These are phyloP conservation scores for Globisporangium paddicum DNA, from an alignment of 352 stramenopile genomes.

Conservation along the genomic window DNA sequence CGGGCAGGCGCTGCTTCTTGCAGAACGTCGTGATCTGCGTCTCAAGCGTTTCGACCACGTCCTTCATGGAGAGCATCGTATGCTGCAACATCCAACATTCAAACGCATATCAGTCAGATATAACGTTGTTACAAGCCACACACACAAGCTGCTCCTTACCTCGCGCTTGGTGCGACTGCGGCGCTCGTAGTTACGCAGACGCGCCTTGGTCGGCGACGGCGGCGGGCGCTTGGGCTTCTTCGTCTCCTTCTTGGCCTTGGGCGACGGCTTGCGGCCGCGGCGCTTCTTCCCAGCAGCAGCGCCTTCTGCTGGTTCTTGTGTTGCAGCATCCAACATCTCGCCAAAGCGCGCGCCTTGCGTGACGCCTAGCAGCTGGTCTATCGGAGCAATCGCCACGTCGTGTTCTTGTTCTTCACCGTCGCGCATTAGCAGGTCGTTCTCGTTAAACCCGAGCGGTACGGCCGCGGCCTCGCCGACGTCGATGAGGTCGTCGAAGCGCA, in stretches of 20 bases:
- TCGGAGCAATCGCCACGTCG: background rate
- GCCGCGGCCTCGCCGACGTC: constrained; percentile 11
- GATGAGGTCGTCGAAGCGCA: constrained; percentile 16
- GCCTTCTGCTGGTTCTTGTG: background rate
- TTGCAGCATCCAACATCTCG: background rate
- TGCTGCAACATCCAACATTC: constrained; percentile 16
- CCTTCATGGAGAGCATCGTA: constrained; percentile 52
- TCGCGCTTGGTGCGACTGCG: constrained; percentile 49
- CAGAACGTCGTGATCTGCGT: constrained; percentile 29
- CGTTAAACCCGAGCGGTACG: constrained; percentile 4
- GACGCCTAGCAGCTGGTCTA: background rate
- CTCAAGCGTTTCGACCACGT: constrained; percentile 34
- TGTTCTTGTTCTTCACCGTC: too few species aligned
- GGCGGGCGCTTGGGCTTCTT: constrained; percentile 34
- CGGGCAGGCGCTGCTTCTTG: constrained; percentile 8
- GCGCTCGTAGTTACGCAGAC: constrained; percentile 47
- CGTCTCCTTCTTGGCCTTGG: constrained; percentile 22
- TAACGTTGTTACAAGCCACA: background rate
- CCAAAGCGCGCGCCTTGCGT: background rate
- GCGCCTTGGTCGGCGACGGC: constrained; percentile 34
- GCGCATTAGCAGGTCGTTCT: background rate
- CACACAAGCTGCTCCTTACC: constrained; percentile 16
- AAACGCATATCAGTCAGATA: constrained; percentile 1
- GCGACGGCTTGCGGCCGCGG: constrained; percentile 32
- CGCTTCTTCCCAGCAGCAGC: constrained; percentile 30